Conservation (phyloP, 176 grass and related monocot genomes). For the Otatea glauca region DNA sequence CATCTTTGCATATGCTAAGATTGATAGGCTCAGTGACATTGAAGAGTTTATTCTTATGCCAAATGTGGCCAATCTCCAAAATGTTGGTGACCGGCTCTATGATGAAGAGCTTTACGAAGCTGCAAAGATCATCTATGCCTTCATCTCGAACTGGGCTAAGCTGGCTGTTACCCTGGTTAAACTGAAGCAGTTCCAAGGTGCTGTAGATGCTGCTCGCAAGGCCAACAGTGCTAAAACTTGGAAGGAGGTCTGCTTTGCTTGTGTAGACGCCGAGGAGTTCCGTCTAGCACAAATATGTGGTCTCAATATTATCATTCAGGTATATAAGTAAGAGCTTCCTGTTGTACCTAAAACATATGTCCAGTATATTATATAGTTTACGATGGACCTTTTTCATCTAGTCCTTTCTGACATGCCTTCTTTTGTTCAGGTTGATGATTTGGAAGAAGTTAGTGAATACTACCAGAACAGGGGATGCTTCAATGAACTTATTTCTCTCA, state of each 20-base stretch:
- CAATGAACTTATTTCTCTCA: constrained; percentile 92
- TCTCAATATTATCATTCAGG: constrained; percentile 93
- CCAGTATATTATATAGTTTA: background rate
- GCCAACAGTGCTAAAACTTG: constrained; percentile 93
- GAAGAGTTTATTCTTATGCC: constrained; percentile 98
- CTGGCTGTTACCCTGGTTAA: constrained; percentile 86
- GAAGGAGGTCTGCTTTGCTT: constrained; percentile 98
- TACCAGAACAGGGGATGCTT: constrained; percentile 99
- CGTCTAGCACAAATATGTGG: constrained; percentile 94
- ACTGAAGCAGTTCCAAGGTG: constrained; percentile 96
- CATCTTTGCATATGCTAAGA: constrained; percentile 98
- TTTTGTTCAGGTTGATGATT: constrained; percentile 80
- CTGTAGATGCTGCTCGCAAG: constrained; percentile 96
- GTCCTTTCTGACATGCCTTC: constrained; percentile 25
- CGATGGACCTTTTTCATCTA: background rate
- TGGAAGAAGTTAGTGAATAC: constrained; percentile 95
- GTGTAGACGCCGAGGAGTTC: constrained; percentile 98
- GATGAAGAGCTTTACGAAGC: constrained; percentile 96
- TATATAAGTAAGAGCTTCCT: constrained; percentile 40
- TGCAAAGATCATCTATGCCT: constrained; percentile 96
- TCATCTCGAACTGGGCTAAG: constrained; percentile 99
- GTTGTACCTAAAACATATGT: background rate
- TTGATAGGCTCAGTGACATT: constrained; percentile 81
- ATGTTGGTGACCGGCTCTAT: constrained; percentile 85
- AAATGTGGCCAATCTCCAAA: constrained; percentile 98